Base-by-base conservation (phyloP, 2,329 filamentous ascomycete species). In the Colletotrichum sp. region DNA sequence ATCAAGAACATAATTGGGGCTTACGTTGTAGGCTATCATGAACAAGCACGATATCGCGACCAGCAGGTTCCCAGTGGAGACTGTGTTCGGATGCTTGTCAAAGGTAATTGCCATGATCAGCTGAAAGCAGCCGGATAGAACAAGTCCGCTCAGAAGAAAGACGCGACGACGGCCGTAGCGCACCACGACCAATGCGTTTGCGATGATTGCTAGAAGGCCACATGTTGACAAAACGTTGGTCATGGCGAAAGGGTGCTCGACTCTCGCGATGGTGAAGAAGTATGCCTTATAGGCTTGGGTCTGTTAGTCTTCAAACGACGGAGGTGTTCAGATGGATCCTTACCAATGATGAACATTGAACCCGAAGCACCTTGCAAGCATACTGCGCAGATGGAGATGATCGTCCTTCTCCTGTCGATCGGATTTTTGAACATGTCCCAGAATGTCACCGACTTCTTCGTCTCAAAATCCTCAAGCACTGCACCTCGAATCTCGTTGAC, bases 401-500 rank as follows among this genome's bases (percentile, higher is more conserved):
- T 8, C 0, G 59, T 62, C 3, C 59, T 0, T 0, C 59, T 62
- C 59, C 59, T 34, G 7, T 62, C 59, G 90, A 79, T 90, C 89
- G 78, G 59, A 0, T 62, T 12, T 9, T 16, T 62, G 28, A 62
- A 62, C 59, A 62, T 62, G 28, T 62, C 59, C 59, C 59, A 34
- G 90, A 90, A 80, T 90, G 90, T 2, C 88, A 89, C 7, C 89
- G 32, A 90, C 83, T 79, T 91, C 89, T 64, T 89, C 88, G n/a
- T 87, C 88, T 62, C 2, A 86, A 84, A 1, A 90, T 81, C 88
- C 88, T 90, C 15, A 88, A 87, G 79, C 90, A 90, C 87, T 3
- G 87, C 84, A 18, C 88, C 87, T 76, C 88, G 86, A 79, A 90
- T 62, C 30, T 62, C 59, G 26, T 62, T 32, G 30, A 62, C 30